A percentile compares a stretch with the other conserved stretches of the same genome.
phyloP scores from a whole-genome alignment of 768 basidiomycete species.

The Leccinum sublutescens region DNA sequence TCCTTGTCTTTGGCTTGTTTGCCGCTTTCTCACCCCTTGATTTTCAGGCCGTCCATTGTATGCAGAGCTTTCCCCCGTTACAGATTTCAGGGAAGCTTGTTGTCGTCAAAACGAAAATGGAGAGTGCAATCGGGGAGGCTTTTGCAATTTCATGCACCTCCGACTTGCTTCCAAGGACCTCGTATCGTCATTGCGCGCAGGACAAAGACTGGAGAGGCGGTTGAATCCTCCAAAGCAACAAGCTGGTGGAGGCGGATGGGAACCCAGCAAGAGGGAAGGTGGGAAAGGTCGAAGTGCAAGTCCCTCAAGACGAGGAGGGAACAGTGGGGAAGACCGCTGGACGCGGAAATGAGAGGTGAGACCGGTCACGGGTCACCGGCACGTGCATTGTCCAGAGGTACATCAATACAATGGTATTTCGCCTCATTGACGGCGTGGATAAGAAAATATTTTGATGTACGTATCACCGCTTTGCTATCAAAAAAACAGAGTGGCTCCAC shows the following conservation, averaged over 20 bases:
- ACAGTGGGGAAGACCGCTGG: conserved; percentile 75
- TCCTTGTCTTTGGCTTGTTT: neutral
- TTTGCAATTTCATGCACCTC: conserved; percentile 99
- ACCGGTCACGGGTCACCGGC: neutral
- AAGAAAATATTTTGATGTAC: neutral
- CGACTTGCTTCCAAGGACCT: conserved; percentile 84
- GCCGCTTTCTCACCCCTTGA: neutral
- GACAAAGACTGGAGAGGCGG: conserved; percentile 81
- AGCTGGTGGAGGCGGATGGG: conserved; percentile 79
- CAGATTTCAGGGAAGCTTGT: conserved; percentile 98
- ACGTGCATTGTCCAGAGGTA: neutral
- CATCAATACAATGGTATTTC: neutral
- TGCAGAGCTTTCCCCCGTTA: conserved; percentile 97
- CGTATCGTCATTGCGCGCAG: conserved; percentile 71
- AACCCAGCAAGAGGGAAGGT: conserved; percentile 67
- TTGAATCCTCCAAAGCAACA: conserved; percentile 64
- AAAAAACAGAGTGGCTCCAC: neutral
- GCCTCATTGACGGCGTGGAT: neutral
- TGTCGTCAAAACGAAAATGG: conserved; percentile 99
- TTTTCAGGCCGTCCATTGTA: conserved; percentile 83
- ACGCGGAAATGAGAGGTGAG: conserved; percentile 48
- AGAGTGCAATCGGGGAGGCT: conserved; percentile 96
- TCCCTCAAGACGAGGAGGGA: conserved; percentile 58
- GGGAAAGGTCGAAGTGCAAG: conserved; percentile 74
- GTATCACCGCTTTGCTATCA: neutral